Conservation (phyloP, 495 filamentous ascomycete genomes). For the Penicillium canescens region DNA sequence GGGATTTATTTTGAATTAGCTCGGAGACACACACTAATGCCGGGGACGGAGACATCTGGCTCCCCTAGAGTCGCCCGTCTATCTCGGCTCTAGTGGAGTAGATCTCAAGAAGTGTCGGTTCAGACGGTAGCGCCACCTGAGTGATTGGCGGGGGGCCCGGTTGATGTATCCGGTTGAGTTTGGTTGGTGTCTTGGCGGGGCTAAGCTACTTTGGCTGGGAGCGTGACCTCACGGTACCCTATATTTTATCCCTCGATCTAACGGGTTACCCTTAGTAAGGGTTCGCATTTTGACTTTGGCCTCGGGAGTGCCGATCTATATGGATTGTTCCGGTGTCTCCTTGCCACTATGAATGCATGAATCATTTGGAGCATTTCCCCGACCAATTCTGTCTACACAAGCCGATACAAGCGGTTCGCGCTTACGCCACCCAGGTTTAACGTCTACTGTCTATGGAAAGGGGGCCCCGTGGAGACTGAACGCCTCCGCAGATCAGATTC, state of each 20-base stretch:
- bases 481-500: background rate
- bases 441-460: too few relatives aligned
- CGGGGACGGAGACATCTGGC: background rate
- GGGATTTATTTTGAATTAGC: too few relatives aligned
- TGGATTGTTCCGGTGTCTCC: too few relatives aligned
- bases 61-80: background rate
- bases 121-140: background rate
- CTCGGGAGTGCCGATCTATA: too few relatives aligned
- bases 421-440: background rate
- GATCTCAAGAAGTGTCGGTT: background rate
- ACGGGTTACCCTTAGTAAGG: too few relatives aligned
- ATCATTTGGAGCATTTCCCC: background rate
- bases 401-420: background rate
- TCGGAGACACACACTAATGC: background rate
- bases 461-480: too few relatives aligned
- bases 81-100: conserved; percentile 6
- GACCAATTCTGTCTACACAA: background rate
- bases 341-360: background rate
- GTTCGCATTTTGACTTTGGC: too few relatives aligned
- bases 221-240: too few relatives aligned
- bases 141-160: conserved; percentile 3
- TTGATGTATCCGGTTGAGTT: conserved; percentile 17
- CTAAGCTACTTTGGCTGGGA: too few relatives aligned
- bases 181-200: background rate
- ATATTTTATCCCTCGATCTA: too few relatives aligned